Percentiles rank a stretch among this genome's conserved stretches.
Conservation (phyloP, 768 basidiomycete species). For the Heimioporus sp. region DNA sequence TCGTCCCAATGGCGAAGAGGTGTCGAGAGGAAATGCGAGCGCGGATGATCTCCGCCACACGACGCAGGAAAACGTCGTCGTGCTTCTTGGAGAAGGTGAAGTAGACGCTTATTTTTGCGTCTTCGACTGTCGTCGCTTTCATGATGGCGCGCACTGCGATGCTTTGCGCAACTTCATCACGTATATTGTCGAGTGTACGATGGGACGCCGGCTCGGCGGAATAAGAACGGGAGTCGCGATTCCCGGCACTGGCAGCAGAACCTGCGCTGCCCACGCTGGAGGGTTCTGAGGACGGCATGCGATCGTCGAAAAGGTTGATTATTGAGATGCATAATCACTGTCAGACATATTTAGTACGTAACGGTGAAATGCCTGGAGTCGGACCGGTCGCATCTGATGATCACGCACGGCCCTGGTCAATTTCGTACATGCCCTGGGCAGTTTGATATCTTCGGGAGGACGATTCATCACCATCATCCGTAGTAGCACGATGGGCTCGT, state of each 20-base stretch:
- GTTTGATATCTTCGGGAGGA: too few relatives aligned
- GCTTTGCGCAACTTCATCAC: conserved; percentile 56
- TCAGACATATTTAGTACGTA: too few relatives aligned
- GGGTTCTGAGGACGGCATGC: conserved; percentile 27
- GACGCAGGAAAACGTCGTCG: conserved; percentile 55
- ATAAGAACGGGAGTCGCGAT: background rate
- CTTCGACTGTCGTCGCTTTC: conserved; percentile 49
- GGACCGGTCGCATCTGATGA: too few relatives aligned
- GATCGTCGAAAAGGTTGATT: too few relatives aligned
- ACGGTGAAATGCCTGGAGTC: too few relatives aligned
- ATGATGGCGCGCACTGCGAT: conserved; percentile 54
- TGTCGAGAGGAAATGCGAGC: conserved; percentile 42
- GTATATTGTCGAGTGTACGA: conserved; percentile 59
- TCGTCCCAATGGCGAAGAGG: conserved; percentile 56
- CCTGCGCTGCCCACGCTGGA: conserved; percentile 17
- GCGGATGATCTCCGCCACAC: conserved; percentile 48
- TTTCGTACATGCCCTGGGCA: too few relatives aligned
- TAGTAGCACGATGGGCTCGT: too few relatives aligned
- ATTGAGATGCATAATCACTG: too few relatives aligned
- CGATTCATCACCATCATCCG: too few relatives aligned
- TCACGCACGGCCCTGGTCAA: too few relatives aligned
- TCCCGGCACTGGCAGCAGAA: background rate
- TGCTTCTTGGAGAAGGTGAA: conserved; percentile 57
- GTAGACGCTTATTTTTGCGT: conserved; percentile 56
- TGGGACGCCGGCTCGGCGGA: conserved; percentile 2